Percentiles rank a stretch among this genome's conserved stretches.
These are phyloP conservation scores for Moesziomyces sp. DNA, from an alignment of 1,284 basidiomycete species.

Conservation along the genomic window DNA sequence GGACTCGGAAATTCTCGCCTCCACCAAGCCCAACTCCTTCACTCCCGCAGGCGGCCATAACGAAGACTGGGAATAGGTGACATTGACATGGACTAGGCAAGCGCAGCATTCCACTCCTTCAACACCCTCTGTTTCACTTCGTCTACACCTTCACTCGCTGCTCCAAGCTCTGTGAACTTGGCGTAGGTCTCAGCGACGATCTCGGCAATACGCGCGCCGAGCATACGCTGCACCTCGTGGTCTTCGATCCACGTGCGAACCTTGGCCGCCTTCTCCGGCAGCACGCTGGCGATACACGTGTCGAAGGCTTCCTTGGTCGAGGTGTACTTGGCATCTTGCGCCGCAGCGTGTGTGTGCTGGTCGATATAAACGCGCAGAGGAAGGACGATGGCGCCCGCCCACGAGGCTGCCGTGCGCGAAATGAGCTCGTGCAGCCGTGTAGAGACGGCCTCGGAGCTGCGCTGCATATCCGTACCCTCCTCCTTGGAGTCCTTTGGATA, in stretches of 20 bases:
- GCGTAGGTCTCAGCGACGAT: conserved; percentile 8
- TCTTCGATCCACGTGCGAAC: conserved; percentile 36
- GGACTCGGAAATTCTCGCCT: too few relatives aligned
- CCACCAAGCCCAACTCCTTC: too few relatives aligned
- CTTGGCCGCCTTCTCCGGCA: conserved; percentile 23
- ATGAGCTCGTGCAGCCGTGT: conserved; percentile 9
- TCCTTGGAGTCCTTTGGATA: conserved; percentile 5
- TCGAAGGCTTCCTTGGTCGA: conserved; percentile 15
- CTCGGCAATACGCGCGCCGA: conserved; percentile 6
- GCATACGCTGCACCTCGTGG: conserved; percentile 22
- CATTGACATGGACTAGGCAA: too few relatives aligned
- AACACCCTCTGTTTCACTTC: conserved; percentile 16
- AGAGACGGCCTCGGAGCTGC: conserved; percentile 8
- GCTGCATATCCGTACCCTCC: conserved; percentile 16
- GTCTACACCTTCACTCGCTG: neutral
- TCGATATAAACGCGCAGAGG: conserved; percentile 40
- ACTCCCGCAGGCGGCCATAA: too few relatives aligned
- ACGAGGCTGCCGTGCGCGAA: conserved; percentile 10
- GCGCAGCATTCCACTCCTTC: conserved; percentile 1
- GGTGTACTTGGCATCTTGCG: conserved; percentile 12
- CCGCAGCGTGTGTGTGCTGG: conserved; percentile 3
- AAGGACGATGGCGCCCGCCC: conserved; percentile 29
- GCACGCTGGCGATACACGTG: conserved; percentile 39
- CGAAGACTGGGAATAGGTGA: too few relatives aligned
- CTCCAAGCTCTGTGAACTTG: conserved; percentile 9